Percentiles rank a stretch among this genome's conserved stretches.
These are phyloP conservation scores for Dryadomyces quercus-mongolicae DNA, from an alignment of 2,329 filamentous ascomycete genomes.

Conservation along the genomic window DNA sequence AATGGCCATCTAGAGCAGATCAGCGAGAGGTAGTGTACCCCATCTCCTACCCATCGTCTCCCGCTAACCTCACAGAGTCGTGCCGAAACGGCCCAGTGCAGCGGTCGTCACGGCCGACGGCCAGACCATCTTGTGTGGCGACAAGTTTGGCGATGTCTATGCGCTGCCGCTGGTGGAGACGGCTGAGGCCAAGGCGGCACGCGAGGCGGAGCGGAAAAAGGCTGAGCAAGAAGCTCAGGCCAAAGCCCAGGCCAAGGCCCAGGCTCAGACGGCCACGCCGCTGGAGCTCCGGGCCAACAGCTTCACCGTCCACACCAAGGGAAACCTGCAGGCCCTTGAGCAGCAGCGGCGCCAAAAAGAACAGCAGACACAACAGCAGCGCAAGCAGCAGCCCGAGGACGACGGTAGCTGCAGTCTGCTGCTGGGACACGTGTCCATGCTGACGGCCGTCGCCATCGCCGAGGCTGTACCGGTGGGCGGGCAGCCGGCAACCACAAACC, in stretches of 20 bases:
- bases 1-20: constrained; percentile 51
- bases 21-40: constrained; percentile 50
- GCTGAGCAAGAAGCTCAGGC: constrained; percentile 3
- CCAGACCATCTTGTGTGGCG: constrained; percentile 65
- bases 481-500: too few relatives aligned
- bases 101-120: constrained; percentile 58
- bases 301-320: constrained; percentile 51
- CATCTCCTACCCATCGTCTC: constrained; percentile 1
- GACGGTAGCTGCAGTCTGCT: constrained; percentile 37
- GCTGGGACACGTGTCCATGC: constrained; percentile 89
- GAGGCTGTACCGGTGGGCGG: constrained; percentile 20
- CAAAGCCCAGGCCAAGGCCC: not conserved
- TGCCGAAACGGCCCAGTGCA: constrained; percentile 83
- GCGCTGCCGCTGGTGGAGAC: constrained; percentile 56
- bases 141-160: constrained; percentile 98
- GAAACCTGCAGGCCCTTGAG: constrained; percentile 48
- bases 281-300: constrained; percentile 33
- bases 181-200: constrained; percentile 7
- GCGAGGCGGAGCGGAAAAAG: too few relatives aligned
- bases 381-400: constrained; percentile 9
- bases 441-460: constrained; percentile 59
- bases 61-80: constrained; percentile 39
- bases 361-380: constrained; percentile 14
- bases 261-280: constrained; percentile 24
- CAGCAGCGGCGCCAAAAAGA: constrained; percentile 41